Percentiles rank a stretch among this genome's conserved stretches.
These are phyloP conservation scores for Pythium phragmiticola DNA, from an alignment of 352 stramenopile species.

Conservation along the genomic window DNA sequence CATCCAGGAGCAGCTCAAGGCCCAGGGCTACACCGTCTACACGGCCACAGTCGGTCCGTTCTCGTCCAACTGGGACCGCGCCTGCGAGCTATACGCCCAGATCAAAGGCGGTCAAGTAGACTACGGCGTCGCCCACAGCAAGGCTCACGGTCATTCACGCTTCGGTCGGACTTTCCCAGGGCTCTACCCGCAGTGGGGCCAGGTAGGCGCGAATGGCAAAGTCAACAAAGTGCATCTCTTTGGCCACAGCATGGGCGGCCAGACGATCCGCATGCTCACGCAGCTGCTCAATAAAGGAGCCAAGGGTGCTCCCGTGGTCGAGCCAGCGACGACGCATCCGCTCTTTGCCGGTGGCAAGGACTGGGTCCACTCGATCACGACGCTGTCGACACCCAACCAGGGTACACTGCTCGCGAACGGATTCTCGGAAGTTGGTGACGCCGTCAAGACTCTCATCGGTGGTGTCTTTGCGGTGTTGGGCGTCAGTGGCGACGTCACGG, in stretches of 20 bases:
- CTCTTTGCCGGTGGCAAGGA: constrained; percentile 52
- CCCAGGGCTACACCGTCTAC: constrained; percentile 33
- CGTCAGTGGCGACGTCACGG: constrained; percentile 27
- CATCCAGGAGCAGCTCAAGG: constrained; percentile 29
- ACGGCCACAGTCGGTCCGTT: constrained; percentile 31
- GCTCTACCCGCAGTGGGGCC: constrained; percentile 58
- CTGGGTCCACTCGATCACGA: constrained; percentile 75
- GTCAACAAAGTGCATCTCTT: constrained; percentile 70
- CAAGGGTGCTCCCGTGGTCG: constrained; percentile 34
- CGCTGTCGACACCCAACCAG: constrained; percentile 58
- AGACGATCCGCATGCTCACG: constrained; percentile 74
- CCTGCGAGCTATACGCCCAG: constrained; percentile 41
- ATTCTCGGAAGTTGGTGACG: constrained; percentile 40
- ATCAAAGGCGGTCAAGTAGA: constrained; percentile 37
- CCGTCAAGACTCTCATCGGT: constrained; percentile 38
- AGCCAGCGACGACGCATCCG: constrained; percentile 32
- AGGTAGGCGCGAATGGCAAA: constrained; percentile 36
- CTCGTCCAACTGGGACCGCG: constrained; percentile 41
- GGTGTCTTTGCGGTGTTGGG: constrained; percentile 36
- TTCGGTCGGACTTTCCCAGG: constrained; percentile 49
- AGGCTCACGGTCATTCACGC: constrained; percentile 25
- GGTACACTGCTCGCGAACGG: constrained; percentile 50
- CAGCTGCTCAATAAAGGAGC: constrained; percentile 55
- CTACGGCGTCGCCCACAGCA: constrained; percentile 32
- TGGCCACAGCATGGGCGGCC: constrained; percentile 79